phyloP scores from a whole-genome alignment of 2,329 filamentous ascomycete species.

The Xylaria sp. region DNA sequence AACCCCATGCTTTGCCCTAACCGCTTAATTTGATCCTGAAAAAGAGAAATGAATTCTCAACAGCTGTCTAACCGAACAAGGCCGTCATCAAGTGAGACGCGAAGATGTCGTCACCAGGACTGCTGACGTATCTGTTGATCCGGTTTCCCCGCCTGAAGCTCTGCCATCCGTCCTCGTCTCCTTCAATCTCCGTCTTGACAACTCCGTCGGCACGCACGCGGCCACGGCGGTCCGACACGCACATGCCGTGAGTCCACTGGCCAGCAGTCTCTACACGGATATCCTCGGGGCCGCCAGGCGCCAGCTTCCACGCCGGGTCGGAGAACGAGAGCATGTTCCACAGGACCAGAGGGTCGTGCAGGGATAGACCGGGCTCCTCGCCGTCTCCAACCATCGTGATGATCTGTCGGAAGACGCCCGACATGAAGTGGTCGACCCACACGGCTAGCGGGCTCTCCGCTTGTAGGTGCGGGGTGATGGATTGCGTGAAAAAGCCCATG shows the following conservation, averaged over 20 bases:
- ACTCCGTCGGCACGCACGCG: conserved; percentile 50
- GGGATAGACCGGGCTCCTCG: conserved; percentile 54
- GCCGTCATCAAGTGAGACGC: conserved; percentile 59
- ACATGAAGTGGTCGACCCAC: conserved; percentile 69
- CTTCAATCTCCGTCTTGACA: conserved; percentile 49
- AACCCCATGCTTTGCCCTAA: too few species aligned
- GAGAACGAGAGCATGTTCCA: conserved; percentile 68
- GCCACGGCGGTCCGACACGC: conserved; percentile 69
- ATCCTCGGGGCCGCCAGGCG: conserved; percentile 61
- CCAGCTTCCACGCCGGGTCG: conserved; percentile 51
- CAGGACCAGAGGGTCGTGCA: conserved; percentile 74
- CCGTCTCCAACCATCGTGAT: conserved; percentile 55
- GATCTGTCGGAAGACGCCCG: conserved; percentile 65
- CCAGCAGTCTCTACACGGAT: conserved; percentile 83
- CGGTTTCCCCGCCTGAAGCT: conserved; percentile 70
- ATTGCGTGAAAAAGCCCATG: conserved; percentile 52
- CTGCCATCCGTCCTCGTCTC: conserved; percentile 73
- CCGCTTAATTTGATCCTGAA: too few species aligned
- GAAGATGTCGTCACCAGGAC: conserved; percentile 64
- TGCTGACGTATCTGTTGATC: conserved; percentile 64
- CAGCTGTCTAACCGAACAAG: conserved; percentile 49
- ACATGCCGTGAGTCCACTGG: conserved; percentile 94
- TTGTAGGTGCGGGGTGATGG: conserved; percentile 50
- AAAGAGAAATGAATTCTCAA: too few species aligned
- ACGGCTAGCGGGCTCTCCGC: conserved; percentile 65